Evolutionary conservation across 176 grass and related monocot genomes (phyloP).

Genomic region (Carex myosuroides): DNA sequence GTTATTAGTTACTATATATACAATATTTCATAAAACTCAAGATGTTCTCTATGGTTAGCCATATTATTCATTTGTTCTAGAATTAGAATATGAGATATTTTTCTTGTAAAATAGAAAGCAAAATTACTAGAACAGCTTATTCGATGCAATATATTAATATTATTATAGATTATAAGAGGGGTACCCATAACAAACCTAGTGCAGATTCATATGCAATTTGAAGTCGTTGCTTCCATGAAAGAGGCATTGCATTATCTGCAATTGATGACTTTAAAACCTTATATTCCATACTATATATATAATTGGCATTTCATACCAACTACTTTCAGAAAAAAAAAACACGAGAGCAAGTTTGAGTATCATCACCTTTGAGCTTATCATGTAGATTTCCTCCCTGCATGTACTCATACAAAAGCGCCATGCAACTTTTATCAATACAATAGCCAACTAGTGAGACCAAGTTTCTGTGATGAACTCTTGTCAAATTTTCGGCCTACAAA

Average conservation of each 20-base stretch:
- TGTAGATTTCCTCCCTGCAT: background rate
- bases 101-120: background rate
- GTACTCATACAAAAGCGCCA: background rate
- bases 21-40: background rate
- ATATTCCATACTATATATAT: background rate
- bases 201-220: conserved; percentile 9
- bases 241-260: background rate
- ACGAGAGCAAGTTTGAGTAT: background rate
- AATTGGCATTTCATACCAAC: background rate
- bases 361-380: background rate
- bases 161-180: background rate
- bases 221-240: conserved; percentile 16
- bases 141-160: background rate
- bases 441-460: background rate
- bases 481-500: background rate
- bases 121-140: background rate
- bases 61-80: background rate
- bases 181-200: background rate
- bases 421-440: background rate
- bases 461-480: conserved; percentile 4
- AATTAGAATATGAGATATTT: background rate
- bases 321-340: background rate
- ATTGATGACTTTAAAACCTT: background rate
- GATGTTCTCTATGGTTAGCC: background rate
- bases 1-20: background rate